Base-by-base conservation (phyloP, 2,329 filamentous ascomycete genomes). In the Ophiognomonia clavigignenti-juglandacearum region DNA sequence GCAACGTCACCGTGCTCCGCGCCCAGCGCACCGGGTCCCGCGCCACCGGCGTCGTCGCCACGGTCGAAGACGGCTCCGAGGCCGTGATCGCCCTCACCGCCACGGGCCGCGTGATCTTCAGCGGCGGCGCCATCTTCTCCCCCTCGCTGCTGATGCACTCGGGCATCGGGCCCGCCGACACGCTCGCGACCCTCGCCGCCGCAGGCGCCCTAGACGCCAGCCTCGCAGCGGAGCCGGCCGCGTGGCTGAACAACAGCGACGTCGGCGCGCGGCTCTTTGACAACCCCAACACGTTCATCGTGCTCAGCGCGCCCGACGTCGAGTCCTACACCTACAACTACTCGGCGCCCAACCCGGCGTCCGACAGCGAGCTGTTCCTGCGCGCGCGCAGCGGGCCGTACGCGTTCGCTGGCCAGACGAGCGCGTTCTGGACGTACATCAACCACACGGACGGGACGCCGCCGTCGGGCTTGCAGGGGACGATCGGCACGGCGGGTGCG, bases 1-100 rank as follows among this genome's bases (percentile, higher is more conserved):
- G 77, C 20, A 80, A 83, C 59, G 85, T 83, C 4, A 73, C 77
- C 36, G 83, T 86, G 16, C 74, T 76, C 52, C 76, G 83, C 24
- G 74, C 87, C 13, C 65, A 86, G 16, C 80, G 85, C 11, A 71
- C 69, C 13, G 81, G 79, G 3, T 75, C 79, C 38, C 74, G 75
- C 47, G 72, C 83, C 47, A 85, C 80, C 1, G 84, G 84, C 47
- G 73, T 87, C 13, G 14, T 59, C 2, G 72, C 73, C 1, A 71
- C 66, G 0, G 69, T 69, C 19, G 66, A 77, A 1, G 62, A 65
- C 4, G n/a, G n/a, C n/a, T n/a, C n/a, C n/a, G 64, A 65, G 8
- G 49, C 61, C 0, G 47, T 67, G 4, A 61, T 64, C 31, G 52
- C 57, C 13, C 45, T 58, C 2, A 51, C 58, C 9, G 60, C 56